Evolutionary conservation across 163 green algal genomes (phyloP).

Genomic region (Botryococcus braunii): DNA sequence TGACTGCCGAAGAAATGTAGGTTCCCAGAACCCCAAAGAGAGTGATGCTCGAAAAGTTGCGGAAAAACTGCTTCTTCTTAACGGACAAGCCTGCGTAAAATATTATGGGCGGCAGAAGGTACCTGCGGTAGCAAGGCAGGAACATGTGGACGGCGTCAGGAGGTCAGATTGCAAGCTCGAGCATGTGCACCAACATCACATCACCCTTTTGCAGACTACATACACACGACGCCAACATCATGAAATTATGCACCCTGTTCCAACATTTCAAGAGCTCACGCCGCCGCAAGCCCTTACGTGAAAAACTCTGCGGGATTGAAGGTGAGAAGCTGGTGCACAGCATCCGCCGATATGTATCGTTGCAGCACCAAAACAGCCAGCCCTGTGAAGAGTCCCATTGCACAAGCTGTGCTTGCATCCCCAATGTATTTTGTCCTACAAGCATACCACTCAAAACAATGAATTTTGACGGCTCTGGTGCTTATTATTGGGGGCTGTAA

Average conservation of each 20-base stretch:
- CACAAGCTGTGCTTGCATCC: conserved; percentile 41
- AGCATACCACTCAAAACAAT: neutral
- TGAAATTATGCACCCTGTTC: too few species aligned
- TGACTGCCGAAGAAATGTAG: conserved; percentile 50
- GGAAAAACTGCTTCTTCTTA: conserved; percentile 84
- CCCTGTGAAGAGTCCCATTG: conserved; percentile 47
- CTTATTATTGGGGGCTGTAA: neutral
- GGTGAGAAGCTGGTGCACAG: conserved; percentile 31
- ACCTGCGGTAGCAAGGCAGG: conserved; percentile 24
- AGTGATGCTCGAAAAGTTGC: conserved; percentile 61
- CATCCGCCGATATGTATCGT: conserved; percentile 15
- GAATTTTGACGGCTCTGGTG: neutral
- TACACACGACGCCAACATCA: too few species aligned
- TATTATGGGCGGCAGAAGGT: conserved; percentile 91
- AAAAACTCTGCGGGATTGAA: conserved; percentile 63
- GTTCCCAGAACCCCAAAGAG: conserved; percentile 62
- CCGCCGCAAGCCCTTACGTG: conserved; percentile 32
- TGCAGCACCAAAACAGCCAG: conserved; percentile 38
- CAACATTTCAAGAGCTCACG: too few species aligned
- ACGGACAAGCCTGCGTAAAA: conserved; percentile 83
- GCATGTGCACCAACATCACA: too few species aligned
- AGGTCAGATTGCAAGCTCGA: too few species aligned
- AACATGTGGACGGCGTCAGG: too few species aligned
- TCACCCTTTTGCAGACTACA: too few species aligned
- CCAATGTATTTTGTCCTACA: conserved; percentile 47